A percentile compares a stretch with the other conserved stretches of the same genome.
Conservation (phyloP, 345 rosid genomes). For the Euphorbia pulcherrima region DNA sequence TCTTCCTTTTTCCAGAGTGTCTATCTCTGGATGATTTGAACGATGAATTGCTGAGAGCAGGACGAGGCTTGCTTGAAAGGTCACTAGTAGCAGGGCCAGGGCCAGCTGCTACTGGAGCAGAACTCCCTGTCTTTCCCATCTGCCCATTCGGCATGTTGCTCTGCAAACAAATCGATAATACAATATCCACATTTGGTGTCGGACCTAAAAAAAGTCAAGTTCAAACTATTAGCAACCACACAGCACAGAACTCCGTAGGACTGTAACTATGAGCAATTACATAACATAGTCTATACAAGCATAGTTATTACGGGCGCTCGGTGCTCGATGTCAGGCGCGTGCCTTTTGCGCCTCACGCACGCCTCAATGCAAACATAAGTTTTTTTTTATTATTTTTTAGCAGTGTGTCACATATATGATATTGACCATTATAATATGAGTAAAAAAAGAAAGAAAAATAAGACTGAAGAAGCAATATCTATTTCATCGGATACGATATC, state of each 20-base stretch:
- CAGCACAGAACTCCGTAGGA: neutral
- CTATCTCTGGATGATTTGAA: constrained; percentile 57
- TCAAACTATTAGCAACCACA: constrained; percentile 2
- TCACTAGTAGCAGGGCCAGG: constrained; percentile 58
- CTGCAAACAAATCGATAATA: constrained; percentile 83
- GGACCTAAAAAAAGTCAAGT: constrained; percentile 50
- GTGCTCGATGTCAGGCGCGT: too few relatives aligned
- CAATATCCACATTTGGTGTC: constrained; percentile 67
- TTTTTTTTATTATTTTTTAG: too few relatives aligned
- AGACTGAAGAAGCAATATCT: too few relatives aligned
- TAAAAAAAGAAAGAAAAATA: too few relatives aligned
- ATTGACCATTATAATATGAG: too few relatives aligned
- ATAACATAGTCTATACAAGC: too few relatives aligned
- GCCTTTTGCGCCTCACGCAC: too few relatives aligned
- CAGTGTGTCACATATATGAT: too few relatives aligned
- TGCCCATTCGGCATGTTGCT: constrained; percentile 51
- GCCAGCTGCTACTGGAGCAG: constrained; percentile 31
- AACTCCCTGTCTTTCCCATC: constrained; percentile 38
- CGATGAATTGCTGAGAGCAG: constrained; percentile 46
- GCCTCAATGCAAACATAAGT: too few relatives aligned
- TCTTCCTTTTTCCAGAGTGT: constrained; percentile 64
- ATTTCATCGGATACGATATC: too few relatives aligned
- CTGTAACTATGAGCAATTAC: neutral
- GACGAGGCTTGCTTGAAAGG: constrained; percentile 55
- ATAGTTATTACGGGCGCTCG: too few relatives aligned